Percentiles rank a stretch among this genome's conserved stretches.
Evolutionary conservation across 768 basidiomycete species (phyloP).

Genomic region (Serendipita vermifera): DNA sequence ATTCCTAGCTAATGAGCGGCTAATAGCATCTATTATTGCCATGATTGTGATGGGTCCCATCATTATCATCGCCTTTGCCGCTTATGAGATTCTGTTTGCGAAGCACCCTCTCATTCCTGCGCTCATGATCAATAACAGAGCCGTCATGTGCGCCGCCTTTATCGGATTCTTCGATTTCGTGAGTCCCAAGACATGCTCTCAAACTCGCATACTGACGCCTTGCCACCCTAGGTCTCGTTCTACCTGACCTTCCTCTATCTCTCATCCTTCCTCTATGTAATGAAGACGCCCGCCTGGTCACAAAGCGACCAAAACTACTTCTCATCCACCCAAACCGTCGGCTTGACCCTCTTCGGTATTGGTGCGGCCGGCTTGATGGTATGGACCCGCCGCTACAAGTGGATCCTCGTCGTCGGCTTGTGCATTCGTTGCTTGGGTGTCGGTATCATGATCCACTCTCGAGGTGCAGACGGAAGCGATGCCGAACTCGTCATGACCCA

Average conservation of each 20-base stretch:
- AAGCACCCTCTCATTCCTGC: conserved; percentile 46
- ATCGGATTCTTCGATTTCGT: conserved; percentile 58
- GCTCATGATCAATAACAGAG: conserved; percentile 45
- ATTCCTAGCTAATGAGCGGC: conserved; percentile 18
- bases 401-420: conserved; percentile 44
- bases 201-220: conserved; percentile 8
- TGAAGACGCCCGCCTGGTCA: conserved; percentile 37
- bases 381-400: conserved; percentile 41
- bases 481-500: conserved; percentile 48
- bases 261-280: conserved; percentile 49
- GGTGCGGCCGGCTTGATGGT: conserved; percentile 44
- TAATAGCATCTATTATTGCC: conserved; percentile 36
- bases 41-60: conserved; percentile 38
- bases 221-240: conserved; percentile 36
- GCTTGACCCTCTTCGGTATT: conserved; percentile 52
- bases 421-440: conserved; percentile 49
- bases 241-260: conserved; percentile 63
- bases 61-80: conserved; percentile 27
- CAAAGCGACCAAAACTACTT: conserved; percentile 51
- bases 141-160: conserved; percentile 42
- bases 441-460: conserved; percentile 56
- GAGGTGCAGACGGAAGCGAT: conserved; percentile 38
- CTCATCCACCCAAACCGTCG: conserved; percentile 43
- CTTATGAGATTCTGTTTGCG: conserved; percentile 41
- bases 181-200: conserved; percentile 14